Percentiles rank a stretch among this genome's conserved stretches.
Evolutionary conservation across 176 grass and related monocot species (phyloP).

Genomic region (Eragrostis curvula): DNA sequence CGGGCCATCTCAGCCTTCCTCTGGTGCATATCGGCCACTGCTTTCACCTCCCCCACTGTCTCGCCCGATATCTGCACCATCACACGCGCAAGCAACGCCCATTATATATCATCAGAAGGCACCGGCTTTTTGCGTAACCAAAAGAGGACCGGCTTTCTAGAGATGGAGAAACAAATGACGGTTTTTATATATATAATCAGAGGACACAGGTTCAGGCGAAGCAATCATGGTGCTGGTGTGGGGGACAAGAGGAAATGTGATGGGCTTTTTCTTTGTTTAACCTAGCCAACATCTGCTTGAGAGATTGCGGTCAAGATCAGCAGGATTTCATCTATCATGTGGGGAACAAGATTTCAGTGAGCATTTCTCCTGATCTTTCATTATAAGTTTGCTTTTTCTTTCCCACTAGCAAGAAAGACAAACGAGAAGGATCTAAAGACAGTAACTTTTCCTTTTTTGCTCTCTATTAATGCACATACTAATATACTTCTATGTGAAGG

Average conservation of each 20-base stretch:
- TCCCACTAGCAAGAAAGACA: slow-evolving; percentile 34
- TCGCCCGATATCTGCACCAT: neutral
- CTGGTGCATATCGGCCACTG: slow-evolving; percentile 1
- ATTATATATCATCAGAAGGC: neutral
- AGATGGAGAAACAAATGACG: slow-evolving; percentile 40
- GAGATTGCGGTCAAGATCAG: slow-evolving; percentile 38
- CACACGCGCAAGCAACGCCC: neutral
- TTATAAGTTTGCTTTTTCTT: slow-evolving; percentile 42
- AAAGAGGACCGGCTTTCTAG: slow-evolving; percentile 44
- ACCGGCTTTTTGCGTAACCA: slow-evolving; percentile 33
- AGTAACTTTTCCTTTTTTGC: slow-evolving; percentile 3
- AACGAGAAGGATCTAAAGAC: slow-evolving; percentile 27
- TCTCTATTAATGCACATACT: slow-evolving; percentile 1
- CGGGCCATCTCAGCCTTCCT: neutral
- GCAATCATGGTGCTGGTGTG: slow-evolving; percentile 37
- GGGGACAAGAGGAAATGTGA: slow-evolving; percentile 31
- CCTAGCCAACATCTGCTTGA: slow-evolving; percentile 16
- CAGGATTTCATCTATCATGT: slow-evolving; percentile 42
- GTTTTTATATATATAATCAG: slow-evolving; percentile 26
- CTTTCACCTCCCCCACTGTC: neutral
- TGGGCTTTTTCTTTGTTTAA: slow-evolving; percentile 39
- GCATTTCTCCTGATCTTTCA: slow-evolving; percentile 48
- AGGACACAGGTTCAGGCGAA: slow-evolving; percentile 33
- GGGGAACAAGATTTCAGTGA: slow-evolving; percentile 46
- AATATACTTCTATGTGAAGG: slow-evolving; percentile 17